Conservation (phyloP, 2,329 filamentous ascomycete genomes). For the Fusarium brevicatenulatum region DNA sequence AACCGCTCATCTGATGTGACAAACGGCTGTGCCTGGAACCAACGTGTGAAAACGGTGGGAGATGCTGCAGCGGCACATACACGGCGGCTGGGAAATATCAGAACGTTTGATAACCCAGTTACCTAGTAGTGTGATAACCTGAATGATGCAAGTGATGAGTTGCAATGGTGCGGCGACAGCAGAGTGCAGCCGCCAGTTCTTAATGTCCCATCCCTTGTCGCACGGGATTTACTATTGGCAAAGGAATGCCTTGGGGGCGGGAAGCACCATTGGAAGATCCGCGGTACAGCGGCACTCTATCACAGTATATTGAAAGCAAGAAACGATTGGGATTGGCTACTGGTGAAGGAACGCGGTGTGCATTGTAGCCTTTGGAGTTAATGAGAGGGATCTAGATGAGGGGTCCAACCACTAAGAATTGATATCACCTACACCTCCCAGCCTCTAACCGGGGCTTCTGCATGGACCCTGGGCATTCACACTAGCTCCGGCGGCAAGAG, state of each 20-base stretch:
- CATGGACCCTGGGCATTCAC: background rate
- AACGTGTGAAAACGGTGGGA: slow-evolving; percentile 1
- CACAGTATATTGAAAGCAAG: background rate
- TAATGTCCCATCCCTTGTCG: background rate
- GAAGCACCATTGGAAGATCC: background rate
- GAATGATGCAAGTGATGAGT: slow-evolving; percentile 29
- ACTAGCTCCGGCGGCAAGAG: background rate
- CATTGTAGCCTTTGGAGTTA: background rate
- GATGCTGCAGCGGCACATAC: background rate
- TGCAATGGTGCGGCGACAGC: background rate
- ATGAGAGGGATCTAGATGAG: background rate
- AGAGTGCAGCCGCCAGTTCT: background rate
- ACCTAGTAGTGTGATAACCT: background rate
- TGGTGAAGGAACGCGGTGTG: background rate
- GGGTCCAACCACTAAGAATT: background rate
- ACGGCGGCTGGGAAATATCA: background rate
- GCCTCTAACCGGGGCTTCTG: background rate
- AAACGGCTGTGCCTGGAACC: slow-evolving; percentile 6
- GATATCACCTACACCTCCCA: background rate
- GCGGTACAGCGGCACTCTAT: background rate
- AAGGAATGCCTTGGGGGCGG: background rate
- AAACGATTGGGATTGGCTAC: background rate
- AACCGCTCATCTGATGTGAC: slow-evolving; percentile 7
- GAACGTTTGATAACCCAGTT: background rate
- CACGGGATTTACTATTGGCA: background rate